Base-by-base conservation (phyloP, 768 basidiomycete species). In the Termitomyces bulborhizus region DNA sequence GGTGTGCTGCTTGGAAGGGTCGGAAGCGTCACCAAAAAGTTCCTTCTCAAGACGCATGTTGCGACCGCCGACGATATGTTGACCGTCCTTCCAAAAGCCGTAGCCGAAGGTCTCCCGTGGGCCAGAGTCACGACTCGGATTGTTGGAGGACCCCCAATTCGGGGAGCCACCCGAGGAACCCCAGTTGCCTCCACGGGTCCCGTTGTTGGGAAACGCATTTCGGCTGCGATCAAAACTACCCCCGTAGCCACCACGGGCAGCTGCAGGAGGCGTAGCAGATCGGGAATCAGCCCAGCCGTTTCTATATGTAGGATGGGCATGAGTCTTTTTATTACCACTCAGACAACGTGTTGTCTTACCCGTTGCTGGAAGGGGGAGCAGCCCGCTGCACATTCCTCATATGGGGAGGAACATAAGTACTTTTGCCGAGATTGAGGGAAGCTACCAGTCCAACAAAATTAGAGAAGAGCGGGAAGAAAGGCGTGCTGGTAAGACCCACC, bases 21-120 rank as follows among this genome's bases (percentile, higher is more conserved):
- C 96, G 45, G 81, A 76, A 40, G 80, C 79, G 60, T 96, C 94
- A 53, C 97, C 97, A 64, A 88, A 99, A 39, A 99, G 87, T 67
- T 98, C 95, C 74, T 93, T 94, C 76, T 99, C 97, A 63, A 95
- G 79, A 62, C 94, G 86, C 67, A 76, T 73, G 76, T 95, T 97
- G 64, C 88, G 85, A 18, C 77, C 74, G 44, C 93, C 97, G n/a
- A 85, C 74, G 56, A 91, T 71, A 68, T 99, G 97, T 63, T 82
- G 79, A 63, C 90, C 94, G 60, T 97, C 92, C 67, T 81, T 88
- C 97, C 97, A 99, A 36, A 70, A 71, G 45, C 97, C 96, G 63
- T 65, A 79, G 48, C 86, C 86, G 48, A 80, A 76, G 44, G 67
- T 57, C 56, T 84, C 83, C 46, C 84, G 81, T 34, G 76, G 72